Base-by-base conservation (phyloP, 1,284 basidiomycete species). In the Boletus sp. region DNA sequence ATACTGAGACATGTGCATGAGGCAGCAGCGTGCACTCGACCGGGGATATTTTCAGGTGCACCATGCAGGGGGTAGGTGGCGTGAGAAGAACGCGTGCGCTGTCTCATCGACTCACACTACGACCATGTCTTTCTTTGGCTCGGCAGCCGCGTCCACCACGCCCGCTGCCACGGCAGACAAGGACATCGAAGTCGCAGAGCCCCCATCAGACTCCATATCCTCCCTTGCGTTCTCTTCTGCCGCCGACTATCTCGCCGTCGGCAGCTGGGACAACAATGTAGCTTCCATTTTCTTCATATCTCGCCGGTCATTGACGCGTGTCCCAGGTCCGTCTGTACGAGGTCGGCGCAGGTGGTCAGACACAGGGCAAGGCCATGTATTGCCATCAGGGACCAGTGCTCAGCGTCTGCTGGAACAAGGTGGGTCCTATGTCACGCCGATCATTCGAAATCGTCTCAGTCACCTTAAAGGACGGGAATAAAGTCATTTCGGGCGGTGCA, bases 381-480 rank as follows among this genome's bases (percentile, higher is more conserved):
- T 64, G 66, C 14, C 91, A 93, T 62, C 84, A 91, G 57, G 88
- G 76, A 0, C 90, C 90, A 2, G 88, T 90, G 1, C 67, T 93
- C 51, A 84, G 83, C 54, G 74, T 91, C 6, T 82, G 80, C 57
- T 93, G 90, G 89, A 85, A 81, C 66, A 84, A 82, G 67, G 78
- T 76, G 38, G 44, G 69, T 57, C 42, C 2, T 22, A 29, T 26
- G 12, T 30, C 38, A 41, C 10, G 16, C 6, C 6, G 41, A 22
- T 12, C 45, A 17, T 46, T 41, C 25, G 19, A 38, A 20, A 13
- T 23, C 37, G 33, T 26, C 51, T 49, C 42, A 64, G 12, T 8
- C 46, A 7, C 4, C 38, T 35, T 9, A 14, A 46, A 81, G 82
- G 86, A 90, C 49, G 89, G 89, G 30, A 81, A 76, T 56, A 88